Evolutionary conservation across 768 basidiomycete genomes (phyloP).

Genomic region (Dioszegia aurantiaca): DNA sequence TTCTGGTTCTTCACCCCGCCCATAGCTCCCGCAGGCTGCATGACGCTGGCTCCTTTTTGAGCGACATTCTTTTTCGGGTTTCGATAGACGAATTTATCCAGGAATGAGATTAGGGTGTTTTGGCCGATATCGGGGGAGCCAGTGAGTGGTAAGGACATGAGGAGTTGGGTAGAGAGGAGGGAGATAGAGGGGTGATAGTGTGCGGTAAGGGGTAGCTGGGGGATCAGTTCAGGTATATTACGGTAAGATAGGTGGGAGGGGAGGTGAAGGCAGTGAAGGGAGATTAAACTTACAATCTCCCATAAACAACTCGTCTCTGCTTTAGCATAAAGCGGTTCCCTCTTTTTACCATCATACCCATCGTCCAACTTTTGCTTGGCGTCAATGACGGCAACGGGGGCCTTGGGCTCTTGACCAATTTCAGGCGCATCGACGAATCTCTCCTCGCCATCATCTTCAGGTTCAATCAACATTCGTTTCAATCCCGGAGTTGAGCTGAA

Average conservation of each 20-base stretch:
- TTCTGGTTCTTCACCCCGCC: constrained; percentile 62
- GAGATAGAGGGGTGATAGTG: constrained; percentile 91
- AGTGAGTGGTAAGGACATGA: constrained; percentile 68
- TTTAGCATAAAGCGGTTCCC: constrained; percentile 81
- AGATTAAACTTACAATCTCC: constrained; percentile 76
- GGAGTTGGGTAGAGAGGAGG: constrained; percentile 78
- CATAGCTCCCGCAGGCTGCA: constrained; percentile 72
- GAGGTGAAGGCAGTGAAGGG: not conserved
- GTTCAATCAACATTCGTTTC: constrained; percentile 56
- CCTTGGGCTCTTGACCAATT: constrained; percentile 13
- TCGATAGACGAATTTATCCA: constrained; percentile 95
- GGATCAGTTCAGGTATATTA: not conserved
- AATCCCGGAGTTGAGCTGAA: constrained; percentile 59
- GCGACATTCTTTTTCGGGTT: constrained; percentile 76
- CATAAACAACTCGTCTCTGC: constrained; percentile 77
- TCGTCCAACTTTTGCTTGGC: constrained; percentile 16
- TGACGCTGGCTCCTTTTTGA: constrained; percentile 77
- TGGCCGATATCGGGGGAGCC: constrained; percentile 83
- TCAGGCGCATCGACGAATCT: constrained; percentile 48
- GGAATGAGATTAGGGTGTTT: constrained; percentile 89
- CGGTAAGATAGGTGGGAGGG: not conserved
- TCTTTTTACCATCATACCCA: constrained; percentile 81
- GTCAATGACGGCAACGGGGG: constrained; percentile 7
- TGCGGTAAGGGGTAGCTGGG: constrained; percentile 69
- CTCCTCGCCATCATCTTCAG: constrained; percentile 52